These are phyloP conservation scores for Acanthamoeba healyi DNA, from an alignment of 208 protist genomes.

Conservation along the genomic window DNA sequence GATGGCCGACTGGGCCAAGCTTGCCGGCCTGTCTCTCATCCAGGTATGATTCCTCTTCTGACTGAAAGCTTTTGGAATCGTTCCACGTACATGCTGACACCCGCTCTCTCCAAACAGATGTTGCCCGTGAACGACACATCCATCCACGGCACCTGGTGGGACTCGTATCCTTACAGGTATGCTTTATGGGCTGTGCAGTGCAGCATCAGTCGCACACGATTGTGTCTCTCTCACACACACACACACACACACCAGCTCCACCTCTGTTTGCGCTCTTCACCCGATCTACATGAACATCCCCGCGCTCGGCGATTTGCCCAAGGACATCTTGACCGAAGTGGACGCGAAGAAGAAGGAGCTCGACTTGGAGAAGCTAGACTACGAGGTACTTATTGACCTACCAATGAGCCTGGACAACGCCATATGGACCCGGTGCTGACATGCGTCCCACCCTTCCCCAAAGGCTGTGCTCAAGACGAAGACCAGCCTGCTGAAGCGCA, in stretches of 20 bases:
- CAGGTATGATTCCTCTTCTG: slow-evolving; percentile 80
- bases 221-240: neutral
- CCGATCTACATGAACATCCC: slow-evolving; percentile 89
- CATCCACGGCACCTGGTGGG: slow-evolving; percentile 79
- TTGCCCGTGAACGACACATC: slow-evolving; percentile 91
- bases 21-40: slow-evolving; percentile 83
- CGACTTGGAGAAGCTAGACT: slow-evolving; percentile 84
- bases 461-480: slow-evolving; percentile 38
- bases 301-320: slow-evolving; percentile 71
- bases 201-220: neutral
- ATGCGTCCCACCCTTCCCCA: no score
- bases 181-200: neutral
- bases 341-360: slow-evolving; percentile 74
- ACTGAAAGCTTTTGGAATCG: no score
- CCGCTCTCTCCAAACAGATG: slow-evolving; percentile 30
- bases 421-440: no score
- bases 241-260: slow-evolving; percentile 31
- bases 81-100: no score
- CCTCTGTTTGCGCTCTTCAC: slow-evolving; percentile 90
- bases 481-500: slow-evolving; percentile 46
- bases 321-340: slow-evolving; percentile 78
- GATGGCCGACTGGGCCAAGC: slow-evolving; percentile 82
- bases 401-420: no score
- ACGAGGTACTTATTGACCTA: slow-evolving; percentile 76
- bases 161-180: slow-evolving; percentile 90